Percentiles rank a stretch among this genome's conserved stretches.
Conservation (phyloP, 2,329 filamentous ascomycete species). For the Dothistroma pini region DNA sequence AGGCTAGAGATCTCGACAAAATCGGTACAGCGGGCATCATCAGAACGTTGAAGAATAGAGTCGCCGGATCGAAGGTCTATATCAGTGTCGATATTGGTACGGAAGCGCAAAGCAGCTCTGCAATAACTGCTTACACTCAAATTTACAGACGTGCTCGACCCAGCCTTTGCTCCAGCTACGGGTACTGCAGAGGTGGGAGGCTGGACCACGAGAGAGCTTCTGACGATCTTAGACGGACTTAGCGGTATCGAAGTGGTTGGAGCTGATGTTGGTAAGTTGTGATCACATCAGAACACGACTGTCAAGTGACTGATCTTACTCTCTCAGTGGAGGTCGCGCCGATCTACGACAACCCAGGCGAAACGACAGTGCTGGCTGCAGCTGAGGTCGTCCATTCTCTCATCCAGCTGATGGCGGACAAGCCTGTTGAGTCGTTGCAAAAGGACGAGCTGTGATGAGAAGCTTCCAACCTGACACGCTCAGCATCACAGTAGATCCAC, state of each 20-base stretch:
- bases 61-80: slow-evolving; percentile 53
- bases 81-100: slow-evolving; percentile 35
- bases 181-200: slow-evolving; percentile 61
- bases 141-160: slow-evolving; percentile 50
- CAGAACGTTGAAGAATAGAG: slow-evolving; percentile 48
- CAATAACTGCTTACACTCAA: slow-evolving; percentile 48
- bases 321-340: slow-evolving; percentile 57
- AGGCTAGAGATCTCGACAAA: slow-evolving; percentile 53
- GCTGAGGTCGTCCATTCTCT: slow-evolving; percentile 53
- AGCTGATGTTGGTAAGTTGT: slow-evolving; percentile 50
- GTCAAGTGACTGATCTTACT: background rate
- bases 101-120: slow-evolving; percentile 20
- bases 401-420: slow-evolving; percentile 47
- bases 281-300: background rate
- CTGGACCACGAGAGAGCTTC: slow-evolving; percentile 58
- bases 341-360: slow-evolving; percentile 59
- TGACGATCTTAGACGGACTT: slow-evolving; percentile 58
- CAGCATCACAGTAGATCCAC: background rate
- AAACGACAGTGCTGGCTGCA: slow-evolving; percentile 55
- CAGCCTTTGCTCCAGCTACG: slow-evolving; percentile 51
- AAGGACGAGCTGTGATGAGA: background rate
- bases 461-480: background rate
- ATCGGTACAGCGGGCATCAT: slow-evolving; percentile 49
- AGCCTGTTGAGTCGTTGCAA: slow-evolving; percentile 31
- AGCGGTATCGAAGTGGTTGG: slow-evolving; percentile 56